Evolutionary conservation across 148 eudicot genomes (phyloP), one percentile per base, ranked within the genome.

Genomic region (Persicaria maculosa): DNA sequence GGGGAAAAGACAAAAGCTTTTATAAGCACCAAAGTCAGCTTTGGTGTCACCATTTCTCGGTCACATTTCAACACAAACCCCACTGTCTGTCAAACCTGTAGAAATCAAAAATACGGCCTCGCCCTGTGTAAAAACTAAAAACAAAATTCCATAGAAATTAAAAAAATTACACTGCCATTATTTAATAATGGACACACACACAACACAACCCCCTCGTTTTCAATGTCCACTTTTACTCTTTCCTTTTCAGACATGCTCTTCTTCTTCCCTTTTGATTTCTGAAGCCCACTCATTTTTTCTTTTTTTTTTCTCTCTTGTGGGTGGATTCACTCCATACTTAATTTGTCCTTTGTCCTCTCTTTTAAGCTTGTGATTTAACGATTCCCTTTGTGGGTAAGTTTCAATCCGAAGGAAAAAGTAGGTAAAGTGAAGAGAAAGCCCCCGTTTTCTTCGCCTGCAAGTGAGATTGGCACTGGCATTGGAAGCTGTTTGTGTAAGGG

Each of bases 21-120:
- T 65, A 65, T 65, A 65, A 40, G 45, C 17, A 76, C 70, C 50
- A 85, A 90, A 88, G 94, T 90, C 94, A 87, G 91, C 91, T 75
- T 86, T 75, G 74, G 72, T 82, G 87, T 82, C 87, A 81, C 78
- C 20, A 54, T 54, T 54, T 54, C 58, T 48, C n/a, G n/a, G 58
- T 54, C 58, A 19, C 80, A 80, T 84, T 83, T 82, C 80, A 81
- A 84, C 77, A 47, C 80, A 77, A 73, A 40, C 53, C 50, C 61
- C 79, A 44, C 40, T 43, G 7, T 57, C 68, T 55, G 69, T 53
- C 76, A 44, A 74, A 55, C 44, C 16, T 36, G 47, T 8, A 65
- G 10, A 65, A 65, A 40, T 65, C 5, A 16, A 10, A 10, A 62
- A 62, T 4, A 4, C 8, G n/a, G 2, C 6, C 19, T 54, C 15